phyloP scores from a whole-genome alignment of 2,329 filamentous ascomycete genomes.

The Neopestalotiopsis rosae region DNA sequence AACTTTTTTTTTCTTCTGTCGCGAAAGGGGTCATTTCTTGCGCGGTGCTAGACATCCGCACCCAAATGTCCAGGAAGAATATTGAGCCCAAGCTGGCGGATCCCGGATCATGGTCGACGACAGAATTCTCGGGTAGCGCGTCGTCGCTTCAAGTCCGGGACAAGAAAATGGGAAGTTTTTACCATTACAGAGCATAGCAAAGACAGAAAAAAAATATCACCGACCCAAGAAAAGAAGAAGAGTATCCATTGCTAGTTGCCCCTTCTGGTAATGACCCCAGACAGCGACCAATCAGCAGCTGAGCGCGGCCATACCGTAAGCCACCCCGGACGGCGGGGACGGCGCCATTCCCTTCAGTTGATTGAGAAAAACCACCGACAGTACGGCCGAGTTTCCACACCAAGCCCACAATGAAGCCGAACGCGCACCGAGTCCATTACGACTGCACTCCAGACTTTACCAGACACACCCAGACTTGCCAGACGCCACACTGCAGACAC shows the following conservation, averaged over 20 bases:
- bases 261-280: background rate
- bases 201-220: background rate
- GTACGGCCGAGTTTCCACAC: slow-evolving; percentile 13
- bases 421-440: slow-evolving; percentile 19
- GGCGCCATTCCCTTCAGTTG: slow-evolving; percentile 10
- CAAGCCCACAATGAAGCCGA: slow-evolving; percentile 17
- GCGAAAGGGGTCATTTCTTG: background rate
- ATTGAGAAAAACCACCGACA: slow-evolving; percentile 6
- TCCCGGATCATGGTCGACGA: background rate
- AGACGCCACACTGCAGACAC: too few relatives aligned
- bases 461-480: too few relatives aligned
- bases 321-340: slow-evolving; percentile 4
- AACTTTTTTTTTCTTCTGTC: background rate
- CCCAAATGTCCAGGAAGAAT: background rate
- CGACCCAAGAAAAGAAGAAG: background rate
- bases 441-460: background rate
- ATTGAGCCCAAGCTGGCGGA: background rate
- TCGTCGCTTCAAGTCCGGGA: background rate
- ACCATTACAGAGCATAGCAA: background rate
- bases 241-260: slow-evolving; percentile 7
- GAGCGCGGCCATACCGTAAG: background rate
- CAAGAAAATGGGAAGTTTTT: background rate
- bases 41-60: background rate
- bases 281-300: slow-evolving; percentile 1
- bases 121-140: background rate